Conservation (phyloP, 768 basidiomycete genomes). For the Pseudohyphozyma bogoriensis region DNA sequence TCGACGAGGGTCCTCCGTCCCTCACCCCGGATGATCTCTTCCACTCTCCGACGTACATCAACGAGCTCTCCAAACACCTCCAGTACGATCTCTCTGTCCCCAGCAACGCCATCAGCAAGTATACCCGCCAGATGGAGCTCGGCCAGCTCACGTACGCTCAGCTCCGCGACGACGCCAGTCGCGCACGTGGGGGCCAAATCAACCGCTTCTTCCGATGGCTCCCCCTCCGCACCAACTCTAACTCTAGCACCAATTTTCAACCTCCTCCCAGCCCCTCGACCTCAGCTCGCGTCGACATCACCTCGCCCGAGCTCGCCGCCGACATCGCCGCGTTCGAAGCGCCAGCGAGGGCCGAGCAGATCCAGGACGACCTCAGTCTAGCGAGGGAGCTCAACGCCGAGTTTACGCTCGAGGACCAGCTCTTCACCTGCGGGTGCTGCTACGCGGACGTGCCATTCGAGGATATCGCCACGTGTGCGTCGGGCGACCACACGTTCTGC, state of each 20-base stretch:
- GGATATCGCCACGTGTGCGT: not conserved
- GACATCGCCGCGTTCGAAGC: not conserved
- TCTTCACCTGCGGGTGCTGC: slow-evolving; percentile 4
- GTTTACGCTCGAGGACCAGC: not conserved
- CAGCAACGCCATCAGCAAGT: too few relatives aligned
- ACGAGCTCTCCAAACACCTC: not conserved
- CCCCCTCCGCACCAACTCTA: too few relatives aligned
- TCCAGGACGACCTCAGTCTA: not conserved
- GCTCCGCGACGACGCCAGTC: not conserved
- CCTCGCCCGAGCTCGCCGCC: not conserved
- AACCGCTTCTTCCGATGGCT: not conserved
- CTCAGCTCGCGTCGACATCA: not conserved
- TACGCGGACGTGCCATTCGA: not conserved
- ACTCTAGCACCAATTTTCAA: too few relatives aligned
- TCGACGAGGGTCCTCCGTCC: not conserved
- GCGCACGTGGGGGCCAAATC: not conserved
- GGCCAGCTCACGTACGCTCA: not conserved
- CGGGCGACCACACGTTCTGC: not conserved
- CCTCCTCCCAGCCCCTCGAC: not conserved
- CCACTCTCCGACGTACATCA: not conserved
- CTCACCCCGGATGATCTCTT: slow-evolving; percentile 7
- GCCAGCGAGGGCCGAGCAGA: not conserved
- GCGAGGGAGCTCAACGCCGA: not conserved
- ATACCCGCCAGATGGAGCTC: not conserved
- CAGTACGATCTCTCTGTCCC: not conserved